A percentile compares a stretch with the other conserved stretches of the same genome.
These are phyloP conservation scores for Eucalyptus albens DNA, from an alignment of 345 rosid genomes.

Conservation along the genomic window DNA sequence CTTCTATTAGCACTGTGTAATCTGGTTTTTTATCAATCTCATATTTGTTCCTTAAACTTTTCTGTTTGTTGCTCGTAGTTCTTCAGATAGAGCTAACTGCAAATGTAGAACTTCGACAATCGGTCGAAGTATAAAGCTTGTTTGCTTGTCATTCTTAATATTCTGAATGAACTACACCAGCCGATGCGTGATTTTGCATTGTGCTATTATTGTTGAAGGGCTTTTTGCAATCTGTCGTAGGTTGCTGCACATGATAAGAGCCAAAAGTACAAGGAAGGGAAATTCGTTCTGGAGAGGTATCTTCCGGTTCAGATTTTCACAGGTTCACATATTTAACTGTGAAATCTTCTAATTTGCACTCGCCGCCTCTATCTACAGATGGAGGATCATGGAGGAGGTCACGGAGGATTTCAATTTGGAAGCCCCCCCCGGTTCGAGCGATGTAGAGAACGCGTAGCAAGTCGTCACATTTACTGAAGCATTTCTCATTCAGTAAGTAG, in stretches of 20 bases:
- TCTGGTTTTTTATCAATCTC: not conserved
- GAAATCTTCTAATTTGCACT: not conserved
- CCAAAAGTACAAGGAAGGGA: slow-evolving; percentile 38
- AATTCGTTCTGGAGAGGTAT: slow-evolving; percentile 33
- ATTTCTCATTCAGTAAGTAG: not conserved
- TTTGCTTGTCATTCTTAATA: not conserved
- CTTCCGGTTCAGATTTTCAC: not conserved
- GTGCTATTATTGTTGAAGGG: not conserved
- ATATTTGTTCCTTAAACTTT: not conserved
- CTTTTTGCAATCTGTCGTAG: not conserved
- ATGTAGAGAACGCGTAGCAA: not conserved
- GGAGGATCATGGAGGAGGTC: slow-evolving; percentile 23
- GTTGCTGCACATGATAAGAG: slow-evolving; percentile 19
- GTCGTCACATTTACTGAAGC: too few relatives aligned
- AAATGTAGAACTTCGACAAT: not conserved
- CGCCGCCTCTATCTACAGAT: not conserved
- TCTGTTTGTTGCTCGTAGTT: not conserved
- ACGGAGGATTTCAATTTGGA: slow-evolving; percentile 11
- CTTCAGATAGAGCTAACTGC: not conserved
- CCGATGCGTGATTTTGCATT: not conserved
- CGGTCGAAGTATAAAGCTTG: not conserved
- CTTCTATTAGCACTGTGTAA: not conserved
- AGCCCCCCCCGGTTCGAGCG: slow-evolving; percentile 3
- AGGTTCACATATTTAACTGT: not conserved
- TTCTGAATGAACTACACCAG: not conserved